phyloP scores from a whole-genome alignment of 176 grass and related monocot species.

The Areca catechu region DNA sequence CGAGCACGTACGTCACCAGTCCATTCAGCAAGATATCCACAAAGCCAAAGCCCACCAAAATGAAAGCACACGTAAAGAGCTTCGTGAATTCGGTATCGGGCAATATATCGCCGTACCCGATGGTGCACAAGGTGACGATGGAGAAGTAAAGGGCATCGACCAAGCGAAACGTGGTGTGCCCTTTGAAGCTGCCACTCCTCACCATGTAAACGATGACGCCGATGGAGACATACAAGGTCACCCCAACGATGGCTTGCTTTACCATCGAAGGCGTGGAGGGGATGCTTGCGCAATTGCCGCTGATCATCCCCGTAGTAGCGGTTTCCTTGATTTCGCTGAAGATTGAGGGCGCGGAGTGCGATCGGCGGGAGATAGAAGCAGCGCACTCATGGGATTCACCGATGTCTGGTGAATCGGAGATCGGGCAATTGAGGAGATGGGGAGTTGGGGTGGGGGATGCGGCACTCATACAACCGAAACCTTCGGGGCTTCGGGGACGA shows the following conservation, averaged over 20 bases:
- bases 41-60: slow-evolving; percentile 52
- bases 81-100: slow-evolving; percentile 58
- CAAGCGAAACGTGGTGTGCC: slow-evolving; percentile 39
- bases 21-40: slow-evolving; percentile 50
- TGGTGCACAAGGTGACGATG: slow-evolving; percentile 62
- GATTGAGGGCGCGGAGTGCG: slow-evolving; percentile 49
- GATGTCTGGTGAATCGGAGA: slow-evolving; percentile 7
- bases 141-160: slow-evolving; percentile 80
- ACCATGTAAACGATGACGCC: slow-evolving; percentile 46
- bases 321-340: slow-evolving; percentile 43
- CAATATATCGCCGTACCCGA: slow-evolving; percentile 74
- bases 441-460: too few species aligned
- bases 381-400: slow-evolving; percentile 12
- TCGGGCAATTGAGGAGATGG: too few species aligned
- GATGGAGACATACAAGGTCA: slow-evolving; percentile 53
- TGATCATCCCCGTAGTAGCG: slow-evolving; percentile 12
- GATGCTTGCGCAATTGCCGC: slow-evolving; percentile 25
- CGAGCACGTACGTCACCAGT: slow-evolving; percentile 41
- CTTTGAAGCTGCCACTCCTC: slow-evolving; percentile 51
- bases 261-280: slow-evolving; percentile 37
- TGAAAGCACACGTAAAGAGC: slow-evolving; percentile 66
- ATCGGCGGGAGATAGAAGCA: slow-evolving; percentile 26
- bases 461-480: too few species aligned
- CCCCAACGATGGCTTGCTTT: slow-evolving; percentile 41
- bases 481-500: too few species aligned